Evolutionary conservation across 2,329 filamentous ascomycete species (phyloP), one percentile per base, ranked within the genome.

Genomic region (Zasmidium angulare): DNA sequence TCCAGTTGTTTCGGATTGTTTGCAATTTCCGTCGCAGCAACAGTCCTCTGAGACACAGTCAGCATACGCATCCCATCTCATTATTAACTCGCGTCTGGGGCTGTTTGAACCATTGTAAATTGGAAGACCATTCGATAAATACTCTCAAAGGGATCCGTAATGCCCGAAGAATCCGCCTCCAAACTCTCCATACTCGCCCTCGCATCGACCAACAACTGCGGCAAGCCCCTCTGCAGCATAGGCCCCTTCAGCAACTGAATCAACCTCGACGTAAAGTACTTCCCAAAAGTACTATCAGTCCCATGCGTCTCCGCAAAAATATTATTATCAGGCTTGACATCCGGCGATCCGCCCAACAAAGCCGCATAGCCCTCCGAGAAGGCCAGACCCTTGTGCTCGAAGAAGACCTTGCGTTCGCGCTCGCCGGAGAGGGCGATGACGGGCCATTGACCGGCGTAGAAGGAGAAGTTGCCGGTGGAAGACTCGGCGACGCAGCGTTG

Each of bases 1-100:
- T 69, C 70, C 2, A 82, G 65, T 20, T 81, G 66, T 4, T 62
- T 63, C 0, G 76, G 74, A 52, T 82, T 73, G 2, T 82, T 74
- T 14, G 82, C 83, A 23, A 86, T 78, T 46, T 86, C 84, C 29
- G 79, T 74, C 53, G 77, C 77, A 6, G 81, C 83, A 0, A 86
- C 75, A 3, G 78, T 81, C 12, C 84, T 78, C n/a, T n/a, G n/a
- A n/a, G n/a, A n/a, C n/a, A n/a, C n/a, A n/a, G n/a, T n/a, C n/a
- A n/a, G n/a, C n/a, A n/a, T n/a, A n/a, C n/a, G n/a, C n/a, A n/a
- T n/a, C n/a, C n/a, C n/a, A n/a, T n/a, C n/a, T n/a, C n/a, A n/a
- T n/a, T n/a, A n/a, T n/a, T n/a, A n/a, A n/a, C n/a, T n/a, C n/a
- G n/a, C n/a, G n/a, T n/a, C n/a, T n/a, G n/a, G n/a, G n/a, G n/a